Percentiles rank a stretch among this genome's conserved stretches.
Evolutionary conservation across 495 filamentous ascomycete species (phyloP).

Genomic region (Staphylotrichum longicolle): DNA sequence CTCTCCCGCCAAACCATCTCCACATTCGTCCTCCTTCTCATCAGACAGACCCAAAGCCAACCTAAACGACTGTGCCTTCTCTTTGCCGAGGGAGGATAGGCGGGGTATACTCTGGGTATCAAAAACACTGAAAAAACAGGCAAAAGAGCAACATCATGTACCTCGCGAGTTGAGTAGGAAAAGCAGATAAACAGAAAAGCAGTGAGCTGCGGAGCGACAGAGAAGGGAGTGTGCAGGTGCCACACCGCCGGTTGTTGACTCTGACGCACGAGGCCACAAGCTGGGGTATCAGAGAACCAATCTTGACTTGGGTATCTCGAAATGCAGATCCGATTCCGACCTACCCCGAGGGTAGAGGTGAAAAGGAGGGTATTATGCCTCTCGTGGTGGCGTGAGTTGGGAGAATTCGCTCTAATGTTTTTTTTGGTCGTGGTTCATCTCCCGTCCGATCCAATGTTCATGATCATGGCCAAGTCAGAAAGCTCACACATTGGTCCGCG

Average conservation of each 20-base stretch:
- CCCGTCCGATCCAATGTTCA: slow-evolving; percentile 18
- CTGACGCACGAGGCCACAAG: slow-evolving; percentile 11
- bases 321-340: slow-evolving; percentile 55
- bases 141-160: slow-evolving; percentile 9
- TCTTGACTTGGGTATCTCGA: slow-evolving; percentile 54
- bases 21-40: slow-evolving; percentile 16
- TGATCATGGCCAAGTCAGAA: slow-evolving; percentile 12
- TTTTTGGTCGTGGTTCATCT: slow-evolving; percentile 24
- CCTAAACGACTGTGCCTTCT: slow-evolving; percentile 20
- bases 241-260: slow-evolving; percentile 2
- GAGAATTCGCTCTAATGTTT: slow-evolving; percentile 36
- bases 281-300: slow-evolving; percentile 49
- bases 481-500: slow-evolving; percentile 17
- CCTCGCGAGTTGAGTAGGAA: slow-evolving; percentile 3
- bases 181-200: slow-evolving; percentile 11
- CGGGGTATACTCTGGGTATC: slow-evolving; percentile 39
- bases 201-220: slow-evolving; percentile 7
- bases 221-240: background rate
- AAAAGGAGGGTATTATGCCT: slow-evolving; percentile 23
- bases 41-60: slow-evolving; percentile 24
- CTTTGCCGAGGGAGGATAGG: slow-evolving; percentile 12
- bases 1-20: slow-evolving; percentile 8
- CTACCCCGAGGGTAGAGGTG: slow-evolving; percentile 41
- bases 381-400: slow-evolving; percentile 27
- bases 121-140: slow-evolving; percentile 28